Evolutionary conservation across 2,329 filamentous ascomycete species (phyloP).

Genomic region (Exophiala xenobiotica): DNA sequence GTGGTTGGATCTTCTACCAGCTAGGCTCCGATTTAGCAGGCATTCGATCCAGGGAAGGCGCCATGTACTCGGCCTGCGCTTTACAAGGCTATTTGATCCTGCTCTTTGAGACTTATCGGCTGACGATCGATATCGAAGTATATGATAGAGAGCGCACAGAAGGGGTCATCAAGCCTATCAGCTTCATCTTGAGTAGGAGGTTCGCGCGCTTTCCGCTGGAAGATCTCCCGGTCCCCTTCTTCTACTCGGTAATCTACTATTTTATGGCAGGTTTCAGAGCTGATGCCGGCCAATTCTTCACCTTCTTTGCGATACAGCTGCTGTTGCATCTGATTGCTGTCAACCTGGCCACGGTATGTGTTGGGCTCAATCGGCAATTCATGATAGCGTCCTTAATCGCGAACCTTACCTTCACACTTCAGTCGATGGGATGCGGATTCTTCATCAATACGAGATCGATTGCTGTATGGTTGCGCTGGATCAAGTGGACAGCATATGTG

Average conservation of each 20-base stretch:
- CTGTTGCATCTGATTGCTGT: conserved; percentile 73
- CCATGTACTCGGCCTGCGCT: conserved; percentile 68
- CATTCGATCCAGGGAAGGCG: conserved; percentile 71
- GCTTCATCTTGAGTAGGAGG: conserved; percentile 69
- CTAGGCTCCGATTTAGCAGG: conserved; percentile 66
- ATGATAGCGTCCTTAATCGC: conserved; percentile 69
- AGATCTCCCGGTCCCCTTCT: conserved; percentile 68
- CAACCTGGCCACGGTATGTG: conserved; percentile 67
- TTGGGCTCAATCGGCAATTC: conserved; percentile 66
- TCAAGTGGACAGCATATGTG: conserved; percentile 54
- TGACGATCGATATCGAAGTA: conserved; percentile 71
- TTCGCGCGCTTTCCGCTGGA: conserved; percentile 68
- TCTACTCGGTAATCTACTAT: conserved; percentile 71
- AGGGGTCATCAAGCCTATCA: conserved; percentile 67
- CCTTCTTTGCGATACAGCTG: conserved; percentile 67
- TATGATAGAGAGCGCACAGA: conserved; percentile 76
- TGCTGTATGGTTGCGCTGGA: conserved; percentile 74
- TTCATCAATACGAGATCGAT: conserved; percentile 73
- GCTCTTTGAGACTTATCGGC: conserved; percentile 71
- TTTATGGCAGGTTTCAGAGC: conserved; percentile 74
- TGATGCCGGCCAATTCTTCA: conserved; percentile 65
- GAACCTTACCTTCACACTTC: conserved; percentile 70
- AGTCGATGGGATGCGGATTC: conserved; percentile 73
- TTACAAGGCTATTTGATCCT: conserved; percentile 76
- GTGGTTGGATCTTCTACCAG: conserved; percentile 70